Percentiles rank a stretch among this genome's conserved stretches.
Conservation (phyloP, 495 filamentous ascomycete genomes). For the Podospora pseudoanserina region DNA sequence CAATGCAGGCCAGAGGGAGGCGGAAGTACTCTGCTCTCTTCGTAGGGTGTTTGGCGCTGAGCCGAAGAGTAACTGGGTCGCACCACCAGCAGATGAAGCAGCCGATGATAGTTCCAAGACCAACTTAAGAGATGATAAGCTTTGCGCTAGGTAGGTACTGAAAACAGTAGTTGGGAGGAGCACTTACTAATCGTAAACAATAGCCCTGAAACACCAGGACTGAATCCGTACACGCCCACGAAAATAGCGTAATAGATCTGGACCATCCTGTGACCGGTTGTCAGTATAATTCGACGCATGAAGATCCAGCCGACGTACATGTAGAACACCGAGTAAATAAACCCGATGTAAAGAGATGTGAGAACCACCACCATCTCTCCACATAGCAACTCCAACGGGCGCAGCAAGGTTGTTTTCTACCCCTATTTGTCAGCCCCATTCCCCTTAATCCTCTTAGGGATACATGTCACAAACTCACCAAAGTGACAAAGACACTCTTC, state of each 20-base stretch:
- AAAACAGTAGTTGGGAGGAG: neutral
- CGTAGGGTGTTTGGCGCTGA: conserved; percentile 19
- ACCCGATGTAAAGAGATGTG: conserved; percentile 58
- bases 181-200: conserved; percentile 30
- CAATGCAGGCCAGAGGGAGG: conserved; percentile 60
- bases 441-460: neutral
- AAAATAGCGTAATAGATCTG: conserved; percentile 60
- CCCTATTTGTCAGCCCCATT: neutral
- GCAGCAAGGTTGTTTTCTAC: conserved; percentile 30
- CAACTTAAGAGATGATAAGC: conserved; percentile 21
- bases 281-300: neutral
- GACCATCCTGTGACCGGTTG: conserved; percentile 35
- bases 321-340: conserved; percentile 68
- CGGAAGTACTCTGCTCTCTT: conserved; percentile 54
- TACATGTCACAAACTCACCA: conserved; percentile 18
- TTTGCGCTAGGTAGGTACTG: conserved; percentile 3
- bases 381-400: conserved; percentile 54
- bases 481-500: conserved; percentile 18
- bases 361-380: conserved; percentile 61
- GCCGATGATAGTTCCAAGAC: conserved; percentile 46
- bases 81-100: conserved; percentile 48
- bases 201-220: conserved; percentile 31
- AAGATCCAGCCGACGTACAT: conserved; percentile 38
- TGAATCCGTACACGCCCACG: conserved; percentile 41
- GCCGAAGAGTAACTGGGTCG: conserved; percentile 24